These are phyloP conservation scores for Scheffersomyces parashehatae DNA, from an alignment of 1,139 yeast species.

Conservation along the genomic window DNA sequence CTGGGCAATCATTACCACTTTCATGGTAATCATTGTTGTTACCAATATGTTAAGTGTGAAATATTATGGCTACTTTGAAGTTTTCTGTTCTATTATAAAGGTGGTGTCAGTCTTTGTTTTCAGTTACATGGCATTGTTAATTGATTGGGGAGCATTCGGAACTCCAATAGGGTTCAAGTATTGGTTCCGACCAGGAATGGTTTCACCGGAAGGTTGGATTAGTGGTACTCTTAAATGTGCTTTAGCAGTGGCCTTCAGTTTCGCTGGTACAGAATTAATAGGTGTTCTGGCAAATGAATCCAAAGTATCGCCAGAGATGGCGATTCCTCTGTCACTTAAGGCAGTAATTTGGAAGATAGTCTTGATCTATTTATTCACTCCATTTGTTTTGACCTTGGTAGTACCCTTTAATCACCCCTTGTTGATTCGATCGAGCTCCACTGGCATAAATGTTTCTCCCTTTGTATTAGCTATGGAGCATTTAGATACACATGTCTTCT, in stretches of 20 bases:
- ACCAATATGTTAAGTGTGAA: slow-evolving; percentile 23
- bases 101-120: slow-evolving; percentile 21
- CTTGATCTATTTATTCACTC: slow-evolving; percentile 1
- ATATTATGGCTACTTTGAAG: slow-evolving; percentile 21
- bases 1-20: slow-evolving; percentile 18
- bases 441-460: slow-evolving; percentile 15
- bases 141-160: neutral
- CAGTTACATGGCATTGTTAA: slow-evolving; percentile 14
- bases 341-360: neutral
- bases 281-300: slow-evolving; percentile 18
- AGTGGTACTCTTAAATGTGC: slow-evolving; percentile 14
- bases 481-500: slow-evolving; percentile 15
- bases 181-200: neutral
- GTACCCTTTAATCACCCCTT: slow-evolving; percentile 3
- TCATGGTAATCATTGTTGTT: slow-evolving; percentile 16
- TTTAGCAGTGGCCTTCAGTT: slow-evolving; percentile 17
- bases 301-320: slow-evolving; percentile 1
- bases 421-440: neutral
- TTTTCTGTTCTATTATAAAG: slow-evolving; percentile 15
- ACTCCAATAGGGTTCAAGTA: neutral
- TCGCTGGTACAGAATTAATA: slow-evolving; percentile 17
- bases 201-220: slow-evolving; percentile 12
- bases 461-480: slow-evolving; percentile 17
- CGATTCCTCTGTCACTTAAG: neutral
- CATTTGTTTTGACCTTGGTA: slow-evolving; percentile 1